Evolutionary conservation across 768 basidiomycete genomes (phyloP), one percentile per base, ranked within the genome.

Genomic region (Fomitopsis serialis): DNA sequence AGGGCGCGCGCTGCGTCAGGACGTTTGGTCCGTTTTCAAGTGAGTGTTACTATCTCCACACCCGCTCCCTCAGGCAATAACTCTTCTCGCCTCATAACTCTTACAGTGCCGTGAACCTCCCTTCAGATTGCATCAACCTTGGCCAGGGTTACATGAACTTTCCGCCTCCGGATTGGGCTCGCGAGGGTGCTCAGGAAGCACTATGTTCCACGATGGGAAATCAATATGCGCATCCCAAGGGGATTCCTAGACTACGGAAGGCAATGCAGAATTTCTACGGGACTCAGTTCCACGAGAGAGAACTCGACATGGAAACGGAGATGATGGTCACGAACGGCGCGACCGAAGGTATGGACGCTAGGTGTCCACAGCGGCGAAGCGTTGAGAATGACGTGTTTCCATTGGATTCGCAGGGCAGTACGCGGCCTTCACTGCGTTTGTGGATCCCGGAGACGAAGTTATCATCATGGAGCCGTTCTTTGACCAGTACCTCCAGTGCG

Each of bases 391-490:
- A 22, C 22, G 9, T 34, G 7, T 24, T 36, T n/a, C n/a, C n/a
- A n/a, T n/a, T 10, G 2, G 13, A 13, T 22, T 8, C 32, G 23
- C 67, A 93, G 95, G 96, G 25, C 89, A 92, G 77, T 98, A 95
- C 67, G 81, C 94, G 44, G 89, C 92, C 44, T 89, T 94, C 61
- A 80, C 85, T 8, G 96, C 97, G 0, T 98, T 96, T 72, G 68
- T 96, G 42, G 86, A 98, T 55, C 77, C 81, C 32, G 96, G 88
- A 4, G 96, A 98, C 64, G 96, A 99, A 70, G 96, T 98, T 55
- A 95, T 99, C 70, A 85, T 97, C 80, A 93, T 98, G 64, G 96
- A 98, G 69, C 96, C 94, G 1, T 97, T 92, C 77, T 98, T 96
- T 66, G 94, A 98, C 66, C 94, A 96, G 66, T 95, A 94, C 67